Base-by-base conservation (phyloP, 169 alveolate species). In the Cryptosporidium muris region DNA sequence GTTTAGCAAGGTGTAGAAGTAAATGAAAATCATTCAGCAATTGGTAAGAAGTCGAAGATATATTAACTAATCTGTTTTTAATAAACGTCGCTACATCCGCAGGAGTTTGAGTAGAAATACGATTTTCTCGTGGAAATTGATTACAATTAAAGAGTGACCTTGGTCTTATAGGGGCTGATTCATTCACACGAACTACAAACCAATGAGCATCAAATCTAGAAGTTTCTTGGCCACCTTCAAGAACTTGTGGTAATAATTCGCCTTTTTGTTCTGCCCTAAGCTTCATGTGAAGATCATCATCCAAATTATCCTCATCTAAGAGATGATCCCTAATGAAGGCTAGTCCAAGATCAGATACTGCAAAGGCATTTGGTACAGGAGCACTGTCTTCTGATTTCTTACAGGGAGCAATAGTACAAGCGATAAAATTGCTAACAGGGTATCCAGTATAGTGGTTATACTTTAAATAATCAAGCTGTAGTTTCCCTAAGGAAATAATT, bases 11-110 rank as follows among this genome's bases (percentile, higher is more conserved):
- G 80, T 91, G 95, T 11, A 96, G 37, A 51, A 97, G 89, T 68
- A 96, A 89, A 62, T 95, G 96, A 81, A 96, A 95, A 88, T 93
- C 94, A 36, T 98, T 94, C 5, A 74, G 67, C 34, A 74, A 63
- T 8, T 58, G 2, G 11, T 43, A 34, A 9, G 85, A 74, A 16
- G 66, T 56, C 6, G 62, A 14, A 3, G 85, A 68, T 7, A 42
- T 9, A n/a, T 58, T 58, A 2, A 68, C 45, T 2, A 74, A 68
- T 54, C 85, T 74, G 58, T 63, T 38, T 47, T 74, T 74, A 16
- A 74, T 74, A 58, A 74, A 74, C 48, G 45, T 49, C 11, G 85
- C 54, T 4, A 74, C 63, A 42, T 74, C 74, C 7, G 74, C 43
- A 4, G 85, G 85, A 16, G 54, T 80, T 54, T 91, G 93, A n/a